These are phyloP conservation scores for Bolboschoenus planiculmis DNA, from an alignment of 176 grass and related monocot species.

Conservation along the genomic window DNA sequence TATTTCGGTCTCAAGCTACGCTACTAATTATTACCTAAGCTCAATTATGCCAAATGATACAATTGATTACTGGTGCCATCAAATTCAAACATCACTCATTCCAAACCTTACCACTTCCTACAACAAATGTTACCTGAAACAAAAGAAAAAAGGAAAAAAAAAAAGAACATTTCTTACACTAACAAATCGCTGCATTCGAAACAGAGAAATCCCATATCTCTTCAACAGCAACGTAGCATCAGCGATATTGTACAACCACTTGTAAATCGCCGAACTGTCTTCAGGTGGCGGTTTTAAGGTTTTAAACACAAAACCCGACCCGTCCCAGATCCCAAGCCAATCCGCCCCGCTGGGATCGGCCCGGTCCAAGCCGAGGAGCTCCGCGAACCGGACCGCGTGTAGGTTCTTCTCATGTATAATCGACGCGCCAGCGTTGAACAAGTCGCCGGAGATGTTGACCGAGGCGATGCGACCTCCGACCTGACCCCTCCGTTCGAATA, in stretches of 20 bases:
- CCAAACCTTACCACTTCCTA: not conserved
- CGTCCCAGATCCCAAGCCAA: constrained; percentile 83
- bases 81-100: not conserved
- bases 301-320: constrained; percentile 50
- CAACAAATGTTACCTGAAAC: not conserved
- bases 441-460: constrained; percentile 45
- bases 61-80: not conserved
- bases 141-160: not conserved
- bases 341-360: constrained; percentile 22
- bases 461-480: constrained; percentile 65
- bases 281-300: constrained; percentile 46
- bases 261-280: constrained; percentile 35
- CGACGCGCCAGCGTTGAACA: constrained; percentile 69
- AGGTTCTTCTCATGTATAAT: constrained; percentile 74
- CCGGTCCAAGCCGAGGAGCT: constrained; percentile 39
- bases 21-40: too few species aligned
- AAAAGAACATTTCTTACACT: constrained; percentile 16
- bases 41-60: not conserved
- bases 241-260: constrained; percentile 40
- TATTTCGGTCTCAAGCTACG: not conserved
- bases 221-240: constrained; percentile 45
- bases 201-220: constrained; percentile 67
- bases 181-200: constrained; percentile 54
- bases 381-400: constrained; percentile 52
- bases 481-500: constrained; percentile 51